Evolutionary conservation across 2,329 filamentous ascomycete genomes (phyloP).

Genomic region (Penicillium expansum): DNA sequence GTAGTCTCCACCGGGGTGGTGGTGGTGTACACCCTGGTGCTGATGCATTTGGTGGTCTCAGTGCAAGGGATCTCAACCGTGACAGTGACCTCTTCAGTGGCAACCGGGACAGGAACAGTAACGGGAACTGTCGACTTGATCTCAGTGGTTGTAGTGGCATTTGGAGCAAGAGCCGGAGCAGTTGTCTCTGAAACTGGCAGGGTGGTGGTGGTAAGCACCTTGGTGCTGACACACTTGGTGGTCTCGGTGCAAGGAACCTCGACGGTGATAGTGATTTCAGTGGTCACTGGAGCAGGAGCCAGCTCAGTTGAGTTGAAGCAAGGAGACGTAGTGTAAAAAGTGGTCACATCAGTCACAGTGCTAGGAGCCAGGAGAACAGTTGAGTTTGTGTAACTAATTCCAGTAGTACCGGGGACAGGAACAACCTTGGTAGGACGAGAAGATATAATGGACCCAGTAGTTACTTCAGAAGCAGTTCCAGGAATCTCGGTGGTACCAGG

Average conservation of each 20-base stretch:
- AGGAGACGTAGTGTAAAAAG: not conserved
- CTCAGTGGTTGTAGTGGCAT: not conserved
- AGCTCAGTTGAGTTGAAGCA: not conserved
- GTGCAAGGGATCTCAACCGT: conserved; percentile 5
- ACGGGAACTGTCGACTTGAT: not conserved
- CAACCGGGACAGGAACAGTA: not conserved
- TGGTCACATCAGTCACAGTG: not conserved
- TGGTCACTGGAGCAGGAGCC: conserved; percentile 1
- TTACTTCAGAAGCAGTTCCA: not conserved
- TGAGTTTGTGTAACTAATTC: conserved; percentile 1
- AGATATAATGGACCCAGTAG: not conserved
- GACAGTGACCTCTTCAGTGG: not conserved
- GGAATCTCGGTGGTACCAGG: not conserved
- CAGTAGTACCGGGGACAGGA: conserved; percentile 1
- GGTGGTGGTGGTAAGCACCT: not conserved
- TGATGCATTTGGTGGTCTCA: conserved; percentile 3
- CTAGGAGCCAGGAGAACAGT: not conserved
- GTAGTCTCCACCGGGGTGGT: not conserved
- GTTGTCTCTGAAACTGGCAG: not conserved
- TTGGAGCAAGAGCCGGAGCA: not conserved
- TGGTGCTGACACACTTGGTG: conserved; percentile 6
- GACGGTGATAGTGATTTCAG: conserved; percentile 1
- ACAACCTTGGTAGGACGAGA: conserved; percentile 1
- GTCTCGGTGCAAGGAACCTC: conserved; percentile 5
- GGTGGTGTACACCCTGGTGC: not conserved